phyloP scores from a whole-genome alignment of 805 yeast species.

The Metschnikowia amazonensis region DNA sequence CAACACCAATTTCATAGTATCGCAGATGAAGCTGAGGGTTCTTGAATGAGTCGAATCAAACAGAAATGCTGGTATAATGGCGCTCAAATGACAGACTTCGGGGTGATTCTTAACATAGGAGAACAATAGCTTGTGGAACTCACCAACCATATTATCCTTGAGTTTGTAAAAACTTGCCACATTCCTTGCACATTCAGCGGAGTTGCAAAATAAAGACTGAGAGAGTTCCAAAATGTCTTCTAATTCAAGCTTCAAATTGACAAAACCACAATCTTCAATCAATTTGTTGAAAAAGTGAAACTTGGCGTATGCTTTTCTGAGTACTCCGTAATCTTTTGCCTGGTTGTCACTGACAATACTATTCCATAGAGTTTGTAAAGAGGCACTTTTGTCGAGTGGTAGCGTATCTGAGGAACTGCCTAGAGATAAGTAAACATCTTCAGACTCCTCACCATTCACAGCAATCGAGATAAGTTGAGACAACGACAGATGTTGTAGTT shows the following conservation, averaged over 20 bases:
- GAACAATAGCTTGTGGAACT: slow-evolving; percentile 18
- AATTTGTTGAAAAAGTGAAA: slow-evolving; percentile 28
- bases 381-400: background rate
- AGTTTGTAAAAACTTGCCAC: slow-evolving; percentile 40
- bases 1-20: slow-evolving; percentile 18
- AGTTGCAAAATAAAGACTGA: slow-evolving; percentile 18
- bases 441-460: background rate
- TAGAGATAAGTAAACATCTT: slow-evolving; percentile 1
- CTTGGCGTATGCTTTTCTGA: slow-evolving; percentile 21
- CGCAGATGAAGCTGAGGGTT: slow-evolving; percentile 25
- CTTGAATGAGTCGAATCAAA: slow-evolving; percentile 22
- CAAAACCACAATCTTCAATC: slow-evolving; percentile 9
- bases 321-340: slow-evolving; percentile 20
- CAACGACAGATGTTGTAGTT: background rate
- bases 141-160: slow-evolving; percentile 38
- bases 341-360: slow-evolving; percentile 13
- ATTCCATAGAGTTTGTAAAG: slow-evolving; percentile 5
- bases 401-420: background rate
- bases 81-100: background rate
- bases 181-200: slow-evolving; percentile 20
- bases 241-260: slow-evolving; percentile 6
- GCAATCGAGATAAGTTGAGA: background rate
- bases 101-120: slow-evolving; percentile 14
- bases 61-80: slow-evolving; percentile 12
- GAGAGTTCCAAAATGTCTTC: slow-evolving; percentile 20